These are phyloP conservation scores for Globisporangium canariense DNA, from an alignment of 352 stramenopile species.

Conservation along the genomic window DNA sequence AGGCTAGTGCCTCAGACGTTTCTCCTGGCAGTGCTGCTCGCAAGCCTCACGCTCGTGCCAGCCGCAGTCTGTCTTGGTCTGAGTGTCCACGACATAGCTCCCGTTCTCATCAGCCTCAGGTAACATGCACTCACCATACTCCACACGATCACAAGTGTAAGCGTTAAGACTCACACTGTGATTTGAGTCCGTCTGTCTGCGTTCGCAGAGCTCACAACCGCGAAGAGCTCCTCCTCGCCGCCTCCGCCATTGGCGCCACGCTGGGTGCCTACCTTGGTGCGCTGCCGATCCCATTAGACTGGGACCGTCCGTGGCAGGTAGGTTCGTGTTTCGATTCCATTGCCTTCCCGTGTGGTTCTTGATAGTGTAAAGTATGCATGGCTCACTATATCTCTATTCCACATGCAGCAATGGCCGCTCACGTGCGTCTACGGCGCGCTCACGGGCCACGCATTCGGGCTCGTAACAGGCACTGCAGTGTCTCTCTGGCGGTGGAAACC, in stretches of 20 bases:
- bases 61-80: conserved; percentile 39
- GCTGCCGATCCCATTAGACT: conserved; percentile 80
- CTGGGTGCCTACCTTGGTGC: conserved; percentile 72
- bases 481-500: neutral
- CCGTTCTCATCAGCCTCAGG: conserved; percentile 54
- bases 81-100: conserved; percentile 36
- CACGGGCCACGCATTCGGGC: conserved; percentile 39
- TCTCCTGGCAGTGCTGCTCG: conserved; percentile 56
- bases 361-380: neutral
- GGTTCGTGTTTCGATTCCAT: neutral
- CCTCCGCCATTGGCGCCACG: conserved; percentile 49
- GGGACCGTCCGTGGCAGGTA: conserved; percentile 88
- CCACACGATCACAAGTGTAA: neutral
- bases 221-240: conserved; percentile 48
- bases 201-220: conserved; percentile 30
- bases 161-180: neutral
- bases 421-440: conserved; percentile 78
- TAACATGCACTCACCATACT: conserved; percentile 6
- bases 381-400: neutral
- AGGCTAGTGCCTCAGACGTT: conserved; percentile 65
- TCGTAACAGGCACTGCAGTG: conserved; percentile 20
- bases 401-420: conserved; percentile 77
- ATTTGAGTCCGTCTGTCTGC: neutral
- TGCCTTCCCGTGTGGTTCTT: neutral
- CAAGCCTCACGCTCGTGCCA: conserved; percentile 43